Conservation (phyloP, 495 filamentous ascomycete species). For the Aspergillus carlsbadensis region DNA sequence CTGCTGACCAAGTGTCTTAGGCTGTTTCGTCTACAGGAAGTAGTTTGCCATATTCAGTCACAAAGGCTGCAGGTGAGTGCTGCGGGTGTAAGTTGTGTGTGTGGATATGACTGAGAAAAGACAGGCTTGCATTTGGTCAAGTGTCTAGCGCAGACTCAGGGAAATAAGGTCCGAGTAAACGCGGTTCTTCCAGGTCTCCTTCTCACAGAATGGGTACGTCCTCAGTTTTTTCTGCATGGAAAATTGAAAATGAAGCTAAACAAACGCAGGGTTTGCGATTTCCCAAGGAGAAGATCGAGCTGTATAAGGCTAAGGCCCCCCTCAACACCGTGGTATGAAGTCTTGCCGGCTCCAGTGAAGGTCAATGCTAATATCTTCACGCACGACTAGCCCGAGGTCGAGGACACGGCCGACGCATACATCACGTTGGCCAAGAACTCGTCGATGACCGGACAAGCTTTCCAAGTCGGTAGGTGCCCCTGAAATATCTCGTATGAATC, state of each 20-base stretch:
- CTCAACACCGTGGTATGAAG: conserved; percentile 46
- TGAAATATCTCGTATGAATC: background rate
- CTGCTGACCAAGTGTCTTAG: conserved; percentile 21
- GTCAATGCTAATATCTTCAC: conserved; percentile 13
- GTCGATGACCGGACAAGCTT: conserved; percentile 56
- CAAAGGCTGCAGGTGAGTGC: conserved; percentile 58
- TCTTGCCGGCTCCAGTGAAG: background rate
- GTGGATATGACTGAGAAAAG: conserved; percentile 5
- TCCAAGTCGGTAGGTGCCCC: conserved; percentile 49
- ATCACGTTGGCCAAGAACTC: conserved; percentile 52
- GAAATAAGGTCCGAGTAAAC: conserved; percentile 64
- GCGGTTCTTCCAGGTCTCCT: conserved; percentile 66
- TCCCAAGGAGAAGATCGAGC: conserved; percentile 38
- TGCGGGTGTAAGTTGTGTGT: background rate
- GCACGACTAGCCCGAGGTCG: conserved; percentile 48
- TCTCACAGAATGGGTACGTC: conserved; percentile 69
- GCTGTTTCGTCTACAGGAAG: conserved; percentile 50
- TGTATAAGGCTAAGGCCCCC: conserved; percentile 32
- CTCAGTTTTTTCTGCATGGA: background rate
- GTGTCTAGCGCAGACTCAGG: conserved; percentile 66
- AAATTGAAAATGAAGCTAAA: conserved; percentile 2
- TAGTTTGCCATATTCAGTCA: conserved; percentile 64
- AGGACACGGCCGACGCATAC: conserved; percentile 55
- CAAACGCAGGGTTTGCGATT: conserved; percentile 45
- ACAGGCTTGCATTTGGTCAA: conserved; percentile 67